phyloP scores from a whole-genome alignment of 1,284 basidiomycete genomes.

The Ceratobasidium sp. region DNA sequence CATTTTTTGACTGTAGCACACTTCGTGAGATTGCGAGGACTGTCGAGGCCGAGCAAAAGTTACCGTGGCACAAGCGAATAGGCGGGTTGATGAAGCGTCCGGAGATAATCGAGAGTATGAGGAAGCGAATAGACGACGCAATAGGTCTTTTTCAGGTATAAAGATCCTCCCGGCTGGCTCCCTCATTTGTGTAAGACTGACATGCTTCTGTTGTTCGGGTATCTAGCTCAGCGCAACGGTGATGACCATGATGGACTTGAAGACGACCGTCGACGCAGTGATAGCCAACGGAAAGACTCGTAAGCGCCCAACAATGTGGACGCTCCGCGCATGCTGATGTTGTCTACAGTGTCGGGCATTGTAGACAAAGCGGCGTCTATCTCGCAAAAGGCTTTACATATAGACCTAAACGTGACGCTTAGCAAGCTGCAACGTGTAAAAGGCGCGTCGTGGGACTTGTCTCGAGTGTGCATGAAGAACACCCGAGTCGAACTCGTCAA shows the following conservation, averaged over 20 bases:
- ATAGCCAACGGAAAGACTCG: background rate
- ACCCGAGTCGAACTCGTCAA: conserved; percentile 5
- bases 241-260: background rate
- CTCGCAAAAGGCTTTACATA: too few species aligned
- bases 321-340: background rate
- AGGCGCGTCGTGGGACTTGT: conserved; percentile 19
- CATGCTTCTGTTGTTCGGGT: background rate
- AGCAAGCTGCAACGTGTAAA: background rate
- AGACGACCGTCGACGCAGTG: background rate
- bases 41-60: too few species aligned
- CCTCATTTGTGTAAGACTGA: background rate
- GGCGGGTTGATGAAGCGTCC: too few species aligned
- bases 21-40: too few species aligned
- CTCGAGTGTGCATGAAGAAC: background rate
- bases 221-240: background rate
- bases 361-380: background rate
- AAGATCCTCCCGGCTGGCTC: background rate
- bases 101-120: background rate
- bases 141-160: background rate
- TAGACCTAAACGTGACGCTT: background rate
- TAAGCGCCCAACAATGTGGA: background rate
- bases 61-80: too few species aligned
- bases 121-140: background rate
- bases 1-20: too few species aligned
- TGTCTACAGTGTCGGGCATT: background rate